Evolutionary conservation across 768 basidiomycete genomes (phyloP), one percentile per base, ranked within the genome.

Genomic region (Lactarius pseudohatsudake): DNA sequence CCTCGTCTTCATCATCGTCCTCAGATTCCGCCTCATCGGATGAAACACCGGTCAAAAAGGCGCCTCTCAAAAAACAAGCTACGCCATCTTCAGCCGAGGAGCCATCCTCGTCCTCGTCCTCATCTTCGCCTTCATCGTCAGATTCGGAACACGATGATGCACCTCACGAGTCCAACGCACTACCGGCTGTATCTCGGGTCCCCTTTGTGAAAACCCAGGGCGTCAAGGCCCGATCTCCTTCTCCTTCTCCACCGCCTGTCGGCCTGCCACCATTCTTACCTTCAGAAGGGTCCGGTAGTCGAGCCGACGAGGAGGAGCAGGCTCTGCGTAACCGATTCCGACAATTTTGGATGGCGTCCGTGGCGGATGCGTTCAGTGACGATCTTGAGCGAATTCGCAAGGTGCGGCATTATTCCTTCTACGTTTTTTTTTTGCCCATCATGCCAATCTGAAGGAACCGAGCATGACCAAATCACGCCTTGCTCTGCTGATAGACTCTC

Each of bases 321-420:
- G 73, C 74, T 9, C 74, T 93, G 73, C 87, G 86, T 72, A 85
- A 85, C 40, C 84, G 81, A 54, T 94, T 94, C 74, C 79, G 88
- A 63, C 87, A 88, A 75, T 94, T 94, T 72, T 94, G 92, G 92
- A 92, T 94, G 91, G 78, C 85, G 2, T 85, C 88, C 0, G 82
- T 94, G 8, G 90, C 87, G 2, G 90, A 93, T 74, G 91, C 85
- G 13, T 95, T 94, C 77, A 85, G 84, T 68, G 87, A 90, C 56
- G 93, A 94, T 74, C 79, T 94, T n/a, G 91, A 92, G 71, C 82
- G 87, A 72, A 87, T 94, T 72, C 85, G 88, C 38, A 91, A 92
- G 82, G 92, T 90, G 61, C 45, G 82, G 8, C 45, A 10, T 38
- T 15, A 8, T 2, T 28, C 22, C 20, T 38, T 41, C 30, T 26